A percentile compares a stretch with the other conserved stretches of the same genome.
Conservation (phyloP, 306 rosid species). For the Lagenaria siceraria region DNA sequence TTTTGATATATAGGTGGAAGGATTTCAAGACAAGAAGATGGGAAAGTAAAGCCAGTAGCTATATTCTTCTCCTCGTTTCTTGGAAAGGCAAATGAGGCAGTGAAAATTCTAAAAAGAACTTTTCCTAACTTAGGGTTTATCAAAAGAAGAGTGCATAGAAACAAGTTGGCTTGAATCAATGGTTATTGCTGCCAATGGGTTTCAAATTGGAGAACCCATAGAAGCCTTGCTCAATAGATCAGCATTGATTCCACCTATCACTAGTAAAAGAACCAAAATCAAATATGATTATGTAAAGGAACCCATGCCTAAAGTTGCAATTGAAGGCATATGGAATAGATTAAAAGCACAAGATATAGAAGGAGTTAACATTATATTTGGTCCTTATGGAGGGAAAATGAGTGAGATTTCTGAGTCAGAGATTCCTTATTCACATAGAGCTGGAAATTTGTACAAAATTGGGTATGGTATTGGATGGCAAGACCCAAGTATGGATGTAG, state of each 20-base stretch:
- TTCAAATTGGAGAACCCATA: no score
- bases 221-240: slow-evolving; percentile 31
- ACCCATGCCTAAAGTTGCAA: slow-evolving; percentile 29
- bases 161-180: slow-evolving; percentile 63
- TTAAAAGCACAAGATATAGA: slow-evolving; percentile 23
- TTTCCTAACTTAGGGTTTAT: slow-evolving; percentile 59
- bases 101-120: slow-evolving; percentile 19
- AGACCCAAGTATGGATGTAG: slow-evolving; percentile 6
- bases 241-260: slow-evolving; percentile 16
- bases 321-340: slow-evolving; percentile 30
- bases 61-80: slow-evolving; percentile 29
- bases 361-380: slow-evolving; percentile 29
- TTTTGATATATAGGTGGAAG: neutral
- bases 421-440: slow-evolving; percentile 57
- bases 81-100: slow-evolving; percentile 24
- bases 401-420: slow-evolving; percentile 12
- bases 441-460: neutral
- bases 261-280: slow-evolving; percentile 18
- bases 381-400: slow-evolving; percentile 77
- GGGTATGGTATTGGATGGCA: slow-evolving; percentile 31
- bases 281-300: slow-evolving; percentile 54
- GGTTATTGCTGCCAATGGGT: no score
- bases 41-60: slow-evolving; percentile 15
- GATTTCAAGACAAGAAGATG: slow-evolving; percentile 15
- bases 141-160: slow-evolving; percentile 28